Evolutionary conservation across 352 stramenopile genomes (phyloP).

Genomic region (Phytophthora uliginosa): DNA sequence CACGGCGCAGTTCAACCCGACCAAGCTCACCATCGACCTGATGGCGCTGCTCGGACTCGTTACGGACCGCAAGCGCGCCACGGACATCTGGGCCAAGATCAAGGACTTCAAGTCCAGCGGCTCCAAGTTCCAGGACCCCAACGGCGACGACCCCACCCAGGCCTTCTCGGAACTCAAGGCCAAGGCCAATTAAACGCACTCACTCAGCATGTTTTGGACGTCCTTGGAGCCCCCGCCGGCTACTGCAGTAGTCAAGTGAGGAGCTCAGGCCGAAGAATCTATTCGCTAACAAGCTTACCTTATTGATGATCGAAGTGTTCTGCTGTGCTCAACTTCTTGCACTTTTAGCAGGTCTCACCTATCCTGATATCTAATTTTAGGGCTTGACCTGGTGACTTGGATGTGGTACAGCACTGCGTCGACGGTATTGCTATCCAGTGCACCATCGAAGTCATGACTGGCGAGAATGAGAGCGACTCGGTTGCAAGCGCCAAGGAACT

Average conservation of each 20-base stretch:
- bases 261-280: slow-evolving; percentile 27
- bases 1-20: slow-evolving; percentile 98
- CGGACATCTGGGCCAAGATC: slow-evolving; percentile 96
- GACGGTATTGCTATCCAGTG: not conserved
- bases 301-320: slow-evolving; percentile 36
- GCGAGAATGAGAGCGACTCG: not conserved
- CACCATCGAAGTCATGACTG: slow-evolving; percentile 3
- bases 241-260: not conserved
- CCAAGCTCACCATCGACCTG: slow-evolving; percentile 98
- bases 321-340: slow-evolving; percentile 1
- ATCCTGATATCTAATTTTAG: not conserved
- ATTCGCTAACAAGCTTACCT: slow-evolving; percentile 44
- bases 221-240: slow-evolving; percentile 1
- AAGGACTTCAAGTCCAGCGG: slow-evolving; percentile 56
- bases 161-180: slow-evolving; percentile 80
- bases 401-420: not conserved
- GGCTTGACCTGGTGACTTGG: not conserved
- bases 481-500: not conserved
- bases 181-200: slow-evolving; percentile 58
- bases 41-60: slow-evolving; percentile 94
- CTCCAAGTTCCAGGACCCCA: slow-evolving; percentile 58
- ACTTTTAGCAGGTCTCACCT: not conserved
- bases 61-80: slow-evolving; percentile 95
- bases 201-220: slow-evolving; percentile 32
- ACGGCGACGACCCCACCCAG: slow-evolving; percentile 60